Evolutionary conservation across 2,329 filamentous ascomycete genomes (phyloP).

Genomic region (Colletotrichum spaethianum): DNA sequence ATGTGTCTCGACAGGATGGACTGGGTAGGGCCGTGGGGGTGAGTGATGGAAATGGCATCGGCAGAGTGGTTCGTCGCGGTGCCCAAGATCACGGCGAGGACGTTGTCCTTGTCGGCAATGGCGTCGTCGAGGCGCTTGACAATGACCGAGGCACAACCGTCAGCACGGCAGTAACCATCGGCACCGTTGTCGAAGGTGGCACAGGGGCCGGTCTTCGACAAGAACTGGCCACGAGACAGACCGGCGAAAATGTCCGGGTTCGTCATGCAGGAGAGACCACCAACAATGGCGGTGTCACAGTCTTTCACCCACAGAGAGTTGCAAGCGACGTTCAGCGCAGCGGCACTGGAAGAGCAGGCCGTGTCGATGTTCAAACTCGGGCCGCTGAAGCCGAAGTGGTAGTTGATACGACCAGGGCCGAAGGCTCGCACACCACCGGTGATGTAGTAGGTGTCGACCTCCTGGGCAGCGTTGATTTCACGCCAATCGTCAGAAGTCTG

Average conservation of each 20-base stretch:
- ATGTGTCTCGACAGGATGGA: conserved; percentile 79
- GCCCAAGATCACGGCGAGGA: conserved; percentile 81
- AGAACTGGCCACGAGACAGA: conserved; percentile 82
- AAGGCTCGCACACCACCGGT: conserved; percentile 67
- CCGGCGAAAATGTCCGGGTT: conserved; percentile 86
- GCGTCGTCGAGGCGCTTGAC: conserved; percentile 87
- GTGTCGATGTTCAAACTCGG: conserved; percentile 82
- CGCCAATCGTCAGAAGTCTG: conserved; percentile 84
- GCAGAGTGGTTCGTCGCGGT: conserved; percentile 86
- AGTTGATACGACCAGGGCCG: conserved; percentile 76
- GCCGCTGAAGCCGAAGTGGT: conserved; percentile 83
- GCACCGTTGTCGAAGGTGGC: conserved; percentile 86
- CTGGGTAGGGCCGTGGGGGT: conserved; percentile 84
- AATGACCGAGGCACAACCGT: conserved; percentile 81
- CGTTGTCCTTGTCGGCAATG: conserved; percentile 81
- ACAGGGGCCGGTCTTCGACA: conserved; percentile 82
- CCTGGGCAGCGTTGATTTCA: conserved; percentile 82
- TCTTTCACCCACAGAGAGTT: conserved; percentile 82
- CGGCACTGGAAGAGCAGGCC: conserved; percentile 81
- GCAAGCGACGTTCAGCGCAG: conserved; percentile 79
- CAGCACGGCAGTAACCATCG: conserved; percentile 87
- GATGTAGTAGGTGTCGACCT: conserved; percentile 71
- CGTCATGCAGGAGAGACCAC: conserved; percentile 83
- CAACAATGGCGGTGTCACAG: conserved; percentile 85
- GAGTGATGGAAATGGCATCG: conserved; percentile 86